phyloP scores from a whole-genome alignment of 2,329 filamentous ascomycete species.

The Botrytis hyacinthi region DNA sequence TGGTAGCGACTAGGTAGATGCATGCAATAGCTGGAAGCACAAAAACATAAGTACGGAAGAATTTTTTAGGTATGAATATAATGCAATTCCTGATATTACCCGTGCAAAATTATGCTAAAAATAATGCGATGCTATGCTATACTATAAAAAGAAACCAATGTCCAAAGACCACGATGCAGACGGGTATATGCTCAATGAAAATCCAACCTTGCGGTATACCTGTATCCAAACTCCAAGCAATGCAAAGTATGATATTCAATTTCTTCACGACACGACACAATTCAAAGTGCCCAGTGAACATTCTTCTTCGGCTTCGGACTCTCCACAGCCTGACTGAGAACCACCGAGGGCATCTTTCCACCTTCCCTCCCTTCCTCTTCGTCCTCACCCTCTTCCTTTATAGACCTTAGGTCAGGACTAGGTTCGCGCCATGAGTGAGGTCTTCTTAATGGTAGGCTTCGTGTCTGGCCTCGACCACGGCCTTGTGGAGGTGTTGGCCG shows the following conservation, averaged over 20 bases:
- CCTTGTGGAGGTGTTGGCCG: constrained; percentile 24
- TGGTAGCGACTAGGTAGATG: background rate
- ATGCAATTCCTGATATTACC: background rate
- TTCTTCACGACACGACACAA: constrained; percentile 25
- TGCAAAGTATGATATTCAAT: constrained; percentile 22
- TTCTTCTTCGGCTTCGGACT: constrained; percentile 36
- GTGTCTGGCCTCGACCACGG: constrained; percentile 32
- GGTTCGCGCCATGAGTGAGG: constrained; percentile 37
- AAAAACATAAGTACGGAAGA: background rate
- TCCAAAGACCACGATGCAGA: background rate
- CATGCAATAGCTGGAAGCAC: background rate
- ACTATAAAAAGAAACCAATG: background rate
- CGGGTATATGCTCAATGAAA: constrained; percentile 12
- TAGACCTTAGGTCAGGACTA: constrained; percentile 37
- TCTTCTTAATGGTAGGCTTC: constrained; percentile 31
- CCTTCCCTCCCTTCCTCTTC: constrained; percentile 19
- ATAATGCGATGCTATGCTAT: background rate
- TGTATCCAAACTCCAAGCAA: constrained; percentile 24
- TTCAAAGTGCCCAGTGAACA: constrained; percentile 37
- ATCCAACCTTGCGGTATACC: constrained; percentile 5
- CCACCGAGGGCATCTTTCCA: constrained; percentile 18
- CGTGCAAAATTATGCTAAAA: background rate
- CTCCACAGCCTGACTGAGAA: constrained; percentile 17
- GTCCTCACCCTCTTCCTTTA: constrained; percentile 35
- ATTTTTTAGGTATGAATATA: background rate